Conservation (phyloP, 129 eudicot genomes). For the Deinandra increscens region DNA sequence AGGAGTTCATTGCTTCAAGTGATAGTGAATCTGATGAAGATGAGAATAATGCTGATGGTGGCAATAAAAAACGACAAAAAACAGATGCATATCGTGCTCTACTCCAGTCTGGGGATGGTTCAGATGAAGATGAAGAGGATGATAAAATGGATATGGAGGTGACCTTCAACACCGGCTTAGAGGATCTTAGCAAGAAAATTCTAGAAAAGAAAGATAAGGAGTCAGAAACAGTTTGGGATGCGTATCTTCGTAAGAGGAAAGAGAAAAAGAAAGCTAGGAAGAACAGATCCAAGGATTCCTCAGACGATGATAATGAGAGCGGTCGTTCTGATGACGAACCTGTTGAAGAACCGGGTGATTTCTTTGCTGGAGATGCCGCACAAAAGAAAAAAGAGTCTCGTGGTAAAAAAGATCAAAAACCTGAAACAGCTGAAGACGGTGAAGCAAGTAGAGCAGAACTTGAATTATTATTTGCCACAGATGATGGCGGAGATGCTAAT, state of each 20-base stretch:
- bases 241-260: conserved; percentile 58
- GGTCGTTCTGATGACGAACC: conserved; percentile 53
- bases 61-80: conserved; percentile 47
- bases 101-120: conserved; percentile 65
- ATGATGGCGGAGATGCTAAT: conserved; percentile 48
- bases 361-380: conserved; percentile 52
- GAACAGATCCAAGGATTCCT: conserved; percentile 53
- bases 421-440: conserved; percentile 39
- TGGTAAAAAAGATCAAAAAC: conserved; percentile 26
- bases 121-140: conserved; percentile 61
- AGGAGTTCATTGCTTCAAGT: conserved; percentile 85
- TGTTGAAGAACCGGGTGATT: conserved; percentile 58
- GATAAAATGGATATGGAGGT: conserved; percentile 93
- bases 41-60: conserved; percentile 32
- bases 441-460: conserved; percentile 92
- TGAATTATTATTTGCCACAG: conserved; percentile 81
- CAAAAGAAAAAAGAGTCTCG: conserved; percentile 28
- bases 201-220: conserved; percentile 74
- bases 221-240: conserved; percentile 92
- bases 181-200: conserved; percentile 79
- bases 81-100: conserved; percentile 72
- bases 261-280: conserved; percentile 80
- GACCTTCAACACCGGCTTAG: conserved; percentile 84
- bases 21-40: conserved; percentile 73
- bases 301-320: conserved; percentile 66